Evolutionary conservation across 441 rosid genomes (phyloP).

Genomic region (Cnidoscolus chayamansa): DNA sequence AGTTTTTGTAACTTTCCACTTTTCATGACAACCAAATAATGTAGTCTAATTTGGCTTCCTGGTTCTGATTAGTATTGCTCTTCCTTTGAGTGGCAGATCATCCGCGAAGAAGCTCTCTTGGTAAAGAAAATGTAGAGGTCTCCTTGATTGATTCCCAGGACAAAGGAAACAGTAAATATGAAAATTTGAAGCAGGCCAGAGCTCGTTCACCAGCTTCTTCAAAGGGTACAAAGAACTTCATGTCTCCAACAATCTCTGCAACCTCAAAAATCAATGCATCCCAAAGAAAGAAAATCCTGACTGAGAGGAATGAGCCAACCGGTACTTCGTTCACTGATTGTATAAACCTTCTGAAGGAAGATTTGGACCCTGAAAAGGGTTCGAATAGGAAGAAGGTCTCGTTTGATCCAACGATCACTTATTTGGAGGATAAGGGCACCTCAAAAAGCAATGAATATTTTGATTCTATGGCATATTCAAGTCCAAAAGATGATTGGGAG

Average conservation of each 20-base stretch:
- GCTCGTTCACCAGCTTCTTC: conserved; percentile 40
- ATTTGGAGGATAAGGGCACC: conserved; percentile 21
- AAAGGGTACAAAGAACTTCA: conserved; percentile 62
- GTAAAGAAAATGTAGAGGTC: conserved; percentile 37
- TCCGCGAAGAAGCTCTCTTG: conserved; percentile 41
- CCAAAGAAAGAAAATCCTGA: conserved; percentile 69
- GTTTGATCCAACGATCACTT: conserved; percentile 37
- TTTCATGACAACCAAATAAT: neutral
- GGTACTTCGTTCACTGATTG: conserved; percentile 38
- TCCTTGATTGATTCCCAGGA: conserved; percentile 42
- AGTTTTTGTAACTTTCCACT: neutral
- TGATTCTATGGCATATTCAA: no score
- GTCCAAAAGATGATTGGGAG: no score
- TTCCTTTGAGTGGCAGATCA: conserved; percentile 30
- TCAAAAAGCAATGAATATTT: conserved; percentile 14
- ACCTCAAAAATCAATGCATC: conserved; percentile 69
- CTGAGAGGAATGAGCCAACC: conserved; percentile 53
- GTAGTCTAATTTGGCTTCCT: neutral
- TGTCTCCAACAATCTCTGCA: conserved; percentile 88
- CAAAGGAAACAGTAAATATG: conserved; percentile 60
- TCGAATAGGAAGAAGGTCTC: conserved; percentile 39
- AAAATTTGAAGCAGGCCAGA: conserved; percentile 29
- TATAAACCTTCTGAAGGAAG: conserved; percentile 27
- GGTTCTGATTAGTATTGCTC: conserved; percentile 14
- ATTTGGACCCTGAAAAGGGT: conserved; percentile 23